A percentile compares a stretch with the other conserved stretches of the same genome.
phyloP scores from a whole-genome alignment of 192 early-diverging fungal genomes.

The Entomortierella beljakovae region DNA sequence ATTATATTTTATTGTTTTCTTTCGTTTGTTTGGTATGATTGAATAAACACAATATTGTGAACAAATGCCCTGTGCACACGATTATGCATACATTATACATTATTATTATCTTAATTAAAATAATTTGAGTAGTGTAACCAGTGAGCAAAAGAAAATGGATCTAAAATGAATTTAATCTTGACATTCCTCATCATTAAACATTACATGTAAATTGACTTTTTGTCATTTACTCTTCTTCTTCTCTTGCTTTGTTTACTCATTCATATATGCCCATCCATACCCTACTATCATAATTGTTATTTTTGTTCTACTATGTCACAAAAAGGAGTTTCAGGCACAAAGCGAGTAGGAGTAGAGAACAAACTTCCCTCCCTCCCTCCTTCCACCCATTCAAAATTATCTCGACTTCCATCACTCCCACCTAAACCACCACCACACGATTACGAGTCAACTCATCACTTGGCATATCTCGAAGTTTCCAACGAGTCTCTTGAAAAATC shows the following conservation, averaged over 20 bases:
- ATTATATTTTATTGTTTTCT: not conserved
- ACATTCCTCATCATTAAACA: constrained; percentile 1
- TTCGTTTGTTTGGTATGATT: not conserved
- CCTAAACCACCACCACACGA: constrained; percentile 11
- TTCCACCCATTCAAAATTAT: not conserved
- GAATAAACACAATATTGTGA: not conserved
- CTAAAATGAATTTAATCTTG: too few species aligned
- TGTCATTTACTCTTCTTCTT: not conserved
- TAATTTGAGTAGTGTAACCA: too few species aligned
- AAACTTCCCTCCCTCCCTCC: not conserved
- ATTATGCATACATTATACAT: too few species aligned
- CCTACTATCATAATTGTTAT: too few species aligned
- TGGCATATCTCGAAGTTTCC: not conserved
- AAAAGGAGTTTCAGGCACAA: not conserved
- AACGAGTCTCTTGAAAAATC: not conserved
- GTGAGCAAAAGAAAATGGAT: too few species aligned
- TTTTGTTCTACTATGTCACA: not conserved
- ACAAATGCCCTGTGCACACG: not conserved
- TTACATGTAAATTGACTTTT: not conserved
- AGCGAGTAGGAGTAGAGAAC: not conserved
- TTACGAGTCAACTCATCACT: not conserved
- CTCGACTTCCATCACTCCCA: not conserved
- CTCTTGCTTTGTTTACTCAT: not conserved
- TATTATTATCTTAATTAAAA: not conserved
- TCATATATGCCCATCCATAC: not conserved